Evolutionary conservation across 805 yeast species (phyloP), one percentile per base, ranked within the genome.

Genomic region (Ogataea ramenticola): DNA sequence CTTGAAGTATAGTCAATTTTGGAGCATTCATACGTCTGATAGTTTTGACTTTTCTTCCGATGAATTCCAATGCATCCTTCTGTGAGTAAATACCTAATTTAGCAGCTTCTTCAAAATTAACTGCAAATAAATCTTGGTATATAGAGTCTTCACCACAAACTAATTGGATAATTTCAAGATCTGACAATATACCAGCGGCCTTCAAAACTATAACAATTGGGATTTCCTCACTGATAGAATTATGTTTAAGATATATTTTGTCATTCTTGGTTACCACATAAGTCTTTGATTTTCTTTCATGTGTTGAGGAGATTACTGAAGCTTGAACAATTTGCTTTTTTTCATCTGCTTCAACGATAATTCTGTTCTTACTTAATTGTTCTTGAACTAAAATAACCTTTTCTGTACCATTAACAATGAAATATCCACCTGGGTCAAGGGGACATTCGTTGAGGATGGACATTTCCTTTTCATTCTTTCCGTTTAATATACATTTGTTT

Each of bases 361-460:
- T 93, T 75, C 99, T 86, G 66, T 93, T 93, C 67, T 93, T 93
- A 41, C 95, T 83, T 61, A 93, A 72, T 71, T 93, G 99, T 65
- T 93, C 99, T 65, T 93, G 99, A 36, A 93, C 95, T 53, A 93
- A 74, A 50, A 93, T 93, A 38, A 93, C 99, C 62, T 93, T 93
- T 57, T 93, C 99, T 0, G 99, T 93, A 62, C 99, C 99, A 60
- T 91, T 91, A 41, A 91, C 97, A 58, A 91, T 86, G 58, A 93
- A 93, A 60, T 93, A 93, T 56, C 99, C 99, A 67, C 99, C 99
- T 7, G 99, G 99, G 66, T 93, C 99, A 41, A 93, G 71, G 0
- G 99, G 99, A 65, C 99, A 93, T 65, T 93, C 99, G 54, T 86
- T 82, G 52, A 86, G 71, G 22, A 68, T 68, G 0, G 99, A 97